Conservation (phyloP, 2,329 filamentous ascomycete genomes). For the Diaporthe capsici region DNA sequence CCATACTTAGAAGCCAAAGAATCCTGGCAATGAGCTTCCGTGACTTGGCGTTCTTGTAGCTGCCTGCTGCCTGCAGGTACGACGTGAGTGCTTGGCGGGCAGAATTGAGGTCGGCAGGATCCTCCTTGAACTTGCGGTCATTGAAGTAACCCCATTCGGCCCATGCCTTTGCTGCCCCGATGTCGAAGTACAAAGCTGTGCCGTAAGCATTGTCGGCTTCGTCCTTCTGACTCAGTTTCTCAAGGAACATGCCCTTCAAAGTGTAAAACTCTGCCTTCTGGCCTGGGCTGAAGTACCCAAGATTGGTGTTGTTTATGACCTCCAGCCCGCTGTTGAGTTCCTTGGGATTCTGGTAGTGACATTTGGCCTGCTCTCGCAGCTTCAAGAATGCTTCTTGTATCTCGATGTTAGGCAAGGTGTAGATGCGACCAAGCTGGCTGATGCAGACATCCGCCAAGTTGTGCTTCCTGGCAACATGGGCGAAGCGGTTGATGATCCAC, state of each 20-base stretch:
- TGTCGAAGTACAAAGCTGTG: slow-evolving; percentile 94
- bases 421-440: slow-evolving; percentile 95
- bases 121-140: slow-evolving; percentile 94
- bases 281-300: slow-evolving; percentile 96
- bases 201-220: slow-evolving; percentile 96
- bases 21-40: slow-evolving; percentile 94
- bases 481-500: slow-evolving; percentile 99
- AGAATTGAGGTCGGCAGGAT: slow-evolving; percentile 83
- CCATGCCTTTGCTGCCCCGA: slow-evolving; percentile 96
- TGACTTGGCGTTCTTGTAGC: slow-evolving; percentile 98
- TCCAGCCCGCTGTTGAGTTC: slow-evolving; percentile 94
- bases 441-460: slow-evolving; percentile 98
- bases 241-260: slow-evolving; percentile 98
- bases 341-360: slow-evolving; percentile 95
- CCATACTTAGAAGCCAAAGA: slow-evolving; percentile 93
- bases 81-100: slow-evolving; percentile 95
- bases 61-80: slow-evolving; percentile 94
- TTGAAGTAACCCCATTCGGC: slow-evolving; percentile 99
- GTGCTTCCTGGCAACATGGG: slow-evolving; percentile 97
- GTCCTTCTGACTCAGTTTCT: slow-evolving; percentile 89
- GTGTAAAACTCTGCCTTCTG: slow-evolving; percentile 99
- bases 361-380: slow-evolving; percentile 97
- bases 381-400: slow-evolving; percentile 99
- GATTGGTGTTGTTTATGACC: slow-evolving; percentile 99
- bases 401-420: slow-evolving; percentile 98